Evolutionary conservation across 2,329 filamentous ascomycete genomes (phyloP).

Genomic region (Cordyceps militaris): DNA sequence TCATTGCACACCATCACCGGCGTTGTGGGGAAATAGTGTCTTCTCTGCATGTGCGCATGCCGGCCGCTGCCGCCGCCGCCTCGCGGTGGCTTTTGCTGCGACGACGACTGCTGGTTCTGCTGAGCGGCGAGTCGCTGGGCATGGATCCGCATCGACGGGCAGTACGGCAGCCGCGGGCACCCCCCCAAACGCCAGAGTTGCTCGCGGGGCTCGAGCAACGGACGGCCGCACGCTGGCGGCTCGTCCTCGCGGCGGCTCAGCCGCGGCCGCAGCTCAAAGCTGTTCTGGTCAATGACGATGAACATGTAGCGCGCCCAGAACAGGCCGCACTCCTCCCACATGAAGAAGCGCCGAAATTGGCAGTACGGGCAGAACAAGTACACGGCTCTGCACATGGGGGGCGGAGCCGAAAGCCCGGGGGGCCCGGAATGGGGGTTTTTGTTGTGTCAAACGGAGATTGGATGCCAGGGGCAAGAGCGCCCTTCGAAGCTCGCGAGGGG

Average conservation of each 20-base stretch:
- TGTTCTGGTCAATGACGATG: conserved; percentile 6
- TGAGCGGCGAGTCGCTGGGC: no score
- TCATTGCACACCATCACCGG: no score
- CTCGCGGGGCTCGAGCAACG: no score
- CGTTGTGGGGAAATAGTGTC: no score
- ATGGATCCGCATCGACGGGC: not conserved
- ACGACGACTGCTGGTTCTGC: not conserved
- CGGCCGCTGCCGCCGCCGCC: no score
- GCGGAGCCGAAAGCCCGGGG: not conserved
- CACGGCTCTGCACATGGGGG: not conserved
- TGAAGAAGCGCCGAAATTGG: conserved; percentile 1
- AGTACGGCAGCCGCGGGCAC: not conserved
- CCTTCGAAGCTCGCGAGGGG: no score
- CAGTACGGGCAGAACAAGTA: not conserved
- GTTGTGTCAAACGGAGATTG: no score
- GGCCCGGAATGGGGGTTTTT: not conserved
- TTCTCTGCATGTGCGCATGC: no score
- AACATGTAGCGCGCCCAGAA: conserved; percentile 8
- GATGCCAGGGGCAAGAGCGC: no score
- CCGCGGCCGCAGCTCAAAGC: conserved; percentile 1
- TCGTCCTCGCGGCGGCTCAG: not conserved
- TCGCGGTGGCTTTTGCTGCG: no score
- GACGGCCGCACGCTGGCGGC: not conserved
- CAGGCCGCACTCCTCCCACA: conserved; percentile 4
- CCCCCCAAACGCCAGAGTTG: not conserved